Conservation (phyloP, 169 alveolate genomes). For the Eimeria brunetti region DNA sequence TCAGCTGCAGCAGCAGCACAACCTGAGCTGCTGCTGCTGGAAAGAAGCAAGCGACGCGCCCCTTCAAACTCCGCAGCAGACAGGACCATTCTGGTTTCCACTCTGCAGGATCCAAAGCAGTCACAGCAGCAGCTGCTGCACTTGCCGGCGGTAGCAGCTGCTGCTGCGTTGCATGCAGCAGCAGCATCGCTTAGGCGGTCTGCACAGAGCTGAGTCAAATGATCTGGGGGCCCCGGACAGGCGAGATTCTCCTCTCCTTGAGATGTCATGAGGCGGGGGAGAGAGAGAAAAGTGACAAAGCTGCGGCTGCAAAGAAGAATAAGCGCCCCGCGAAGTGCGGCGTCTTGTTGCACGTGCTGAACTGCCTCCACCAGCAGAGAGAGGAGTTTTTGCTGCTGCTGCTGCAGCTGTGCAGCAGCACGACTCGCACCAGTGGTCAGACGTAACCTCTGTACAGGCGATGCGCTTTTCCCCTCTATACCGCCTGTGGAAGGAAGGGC, state of each 20-base stretch:
- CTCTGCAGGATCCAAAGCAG: neutral
- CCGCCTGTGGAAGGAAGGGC: neutral
- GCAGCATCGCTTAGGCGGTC: slow-evolving; percentile 40
- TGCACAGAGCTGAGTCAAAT: neutral
- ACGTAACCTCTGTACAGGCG: neutral
- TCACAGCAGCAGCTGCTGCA: slow-evolving; percentile 14
- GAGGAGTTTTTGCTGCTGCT: slow-evolving; percentile 32
- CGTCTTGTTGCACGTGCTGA: neutral
- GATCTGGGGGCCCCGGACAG: slow-evolving; percentile 42
- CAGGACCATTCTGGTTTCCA: neutral
- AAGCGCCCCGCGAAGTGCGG: neutral
- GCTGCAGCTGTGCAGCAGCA: slow-evolving; percentile 52
- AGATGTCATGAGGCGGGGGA: slow-evolving; percentile 21
- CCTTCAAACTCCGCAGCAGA: slow-evolving; percentile 49
- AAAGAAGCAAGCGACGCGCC: slow-evolving; percentile 2
- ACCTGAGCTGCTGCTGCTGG: neutral
- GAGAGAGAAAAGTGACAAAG: slow-evolving; percentile 21
- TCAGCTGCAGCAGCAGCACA: neutral
- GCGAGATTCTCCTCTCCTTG: neutral
- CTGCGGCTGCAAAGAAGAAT: slow-evolving; percentile 44
- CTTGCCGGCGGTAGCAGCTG: neutral
- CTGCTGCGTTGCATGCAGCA: slow-evolving; percentile 13
- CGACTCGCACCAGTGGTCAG: neutral
- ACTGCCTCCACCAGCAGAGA: slow-evolving; percentile 12
- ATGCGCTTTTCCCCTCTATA: neutral